Evolutionary conservation across 2,329 filamentous ascomycete species (phyloP).

Genomic region (Sporothrix humicola): DNA sequence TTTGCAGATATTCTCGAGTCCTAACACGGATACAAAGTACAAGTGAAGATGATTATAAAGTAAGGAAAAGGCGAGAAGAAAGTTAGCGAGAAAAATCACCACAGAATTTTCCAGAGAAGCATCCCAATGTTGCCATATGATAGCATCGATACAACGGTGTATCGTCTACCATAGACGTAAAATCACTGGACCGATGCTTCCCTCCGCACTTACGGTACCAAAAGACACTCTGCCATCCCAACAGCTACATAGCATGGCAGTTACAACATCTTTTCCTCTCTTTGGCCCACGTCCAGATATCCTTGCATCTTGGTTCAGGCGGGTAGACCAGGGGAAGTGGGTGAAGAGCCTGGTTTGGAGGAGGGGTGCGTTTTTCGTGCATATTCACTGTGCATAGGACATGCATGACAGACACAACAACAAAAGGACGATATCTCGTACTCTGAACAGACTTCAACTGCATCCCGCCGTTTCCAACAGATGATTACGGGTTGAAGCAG

Average conservation of each 20-base stretch:
- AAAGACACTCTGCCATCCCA: neutral
- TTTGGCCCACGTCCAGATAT: neutral
- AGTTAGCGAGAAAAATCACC: no score
- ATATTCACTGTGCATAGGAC: neutral
- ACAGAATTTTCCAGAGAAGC: neutral
- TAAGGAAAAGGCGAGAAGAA: neutral
- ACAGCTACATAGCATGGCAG: neutral
- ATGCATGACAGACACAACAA: slow-evolving; percentile 1
- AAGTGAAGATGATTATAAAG: neutral
- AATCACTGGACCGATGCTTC: slow-evolving; percentile 11
- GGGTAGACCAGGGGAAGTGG: neutral
- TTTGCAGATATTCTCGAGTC: neutral
- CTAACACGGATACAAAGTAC: neutral
- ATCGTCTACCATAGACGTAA: neutral
- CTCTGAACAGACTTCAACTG: neutral
- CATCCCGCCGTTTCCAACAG: neutral
- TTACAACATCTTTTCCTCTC: neutral
- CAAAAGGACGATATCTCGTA: neutral
- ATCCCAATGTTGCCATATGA: neutral
- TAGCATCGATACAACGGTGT: neutral
- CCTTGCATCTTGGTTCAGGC: slow-evolving; percentile 8
- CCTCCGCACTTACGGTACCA: slow-evolving; percentile 4
- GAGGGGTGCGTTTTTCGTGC: neutral
- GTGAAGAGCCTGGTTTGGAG: no score
- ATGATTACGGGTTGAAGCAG: slow-evolving; percentile 5